These are phyloP conservation scores for Xerocomellus chrysenteron DNA, from an alignment of 768 basidiomycete genomes.

Conservation along the genomic window DNA sequence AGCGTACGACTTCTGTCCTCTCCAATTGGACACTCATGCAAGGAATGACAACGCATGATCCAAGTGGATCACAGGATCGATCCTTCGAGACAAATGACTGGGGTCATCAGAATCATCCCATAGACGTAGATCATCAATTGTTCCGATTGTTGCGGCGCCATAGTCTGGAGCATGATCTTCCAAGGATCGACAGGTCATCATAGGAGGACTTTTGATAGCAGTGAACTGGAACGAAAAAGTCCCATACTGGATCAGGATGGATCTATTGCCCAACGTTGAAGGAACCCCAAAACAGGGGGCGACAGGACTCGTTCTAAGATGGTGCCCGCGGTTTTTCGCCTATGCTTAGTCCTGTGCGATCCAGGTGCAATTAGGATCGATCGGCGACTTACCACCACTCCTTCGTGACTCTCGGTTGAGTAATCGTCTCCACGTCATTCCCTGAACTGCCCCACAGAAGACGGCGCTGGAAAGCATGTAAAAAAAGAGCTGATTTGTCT, in stretches of 20 bases:
- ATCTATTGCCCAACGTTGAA: slow-evolving; percentile 1
- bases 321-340: slow-evolving; percentile 1
- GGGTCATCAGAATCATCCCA: neutral
- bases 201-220: neutral
- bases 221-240: neutral
- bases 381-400: slow-evolving; percentile 4
- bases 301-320: slow-evolving; percentile 10
- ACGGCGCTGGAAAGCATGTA: neutral
- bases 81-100: neutral
- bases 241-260: slow-evolving; percentile 5
- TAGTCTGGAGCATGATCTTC: neutral
- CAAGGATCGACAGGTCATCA: slow-evolving; percentile 11
- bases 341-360: neutral
- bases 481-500: neutral
- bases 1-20: neutral
- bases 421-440: neutral
- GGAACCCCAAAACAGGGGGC: slow-evolving; percentile 1
- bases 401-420: neutral
- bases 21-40: neutral
- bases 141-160: slow-evolving; percentile 1
- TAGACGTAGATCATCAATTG: neutral
- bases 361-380: neutral
- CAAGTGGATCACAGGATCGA: neutral
- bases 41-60: neutral
- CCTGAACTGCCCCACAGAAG: neutral